Evolutionary conservation across 129 eudicot genomes (phyloP).

Genomic region (Lonicera japonica): DNA sequence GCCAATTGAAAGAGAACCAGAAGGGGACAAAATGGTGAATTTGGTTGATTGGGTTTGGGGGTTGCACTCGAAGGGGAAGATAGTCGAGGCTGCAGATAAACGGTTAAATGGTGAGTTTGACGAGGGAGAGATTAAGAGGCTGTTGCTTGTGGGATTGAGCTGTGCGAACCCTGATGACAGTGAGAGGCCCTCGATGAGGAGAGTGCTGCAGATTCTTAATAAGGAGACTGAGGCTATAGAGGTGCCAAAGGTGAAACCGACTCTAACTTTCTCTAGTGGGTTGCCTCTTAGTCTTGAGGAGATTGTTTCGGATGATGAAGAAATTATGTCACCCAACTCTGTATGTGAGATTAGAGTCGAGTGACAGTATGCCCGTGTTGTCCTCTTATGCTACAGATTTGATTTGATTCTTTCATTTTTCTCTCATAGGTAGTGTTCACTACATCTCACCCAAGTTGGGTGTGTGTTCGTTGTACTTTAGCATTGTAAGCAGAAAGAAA

Average conservation of each 20-base stretch:
- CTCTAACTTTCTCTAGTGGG: constrained; percentile 47
- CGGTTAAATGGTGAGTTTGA: constrained; percentile 43
- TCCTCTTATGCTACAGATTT: neutral
- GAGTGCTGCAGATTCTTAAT: constrained; percentile 69
- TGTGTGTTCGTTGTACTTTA: neutral
- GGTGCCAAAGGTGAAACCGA: constrained; percentile 63
- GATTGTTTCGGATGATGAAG: constrained; percentile 52
- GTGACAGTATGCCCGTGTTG: neutral
- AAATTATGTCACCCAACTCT: neutral
- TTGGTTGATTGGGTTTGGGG: constrained; percentile 92
- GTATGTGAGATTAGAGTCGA: constrained; percentile 30
- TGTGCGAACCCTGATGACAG: constrained; percentile 72
- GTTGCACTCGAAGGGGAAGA: constrained; percentile 45
- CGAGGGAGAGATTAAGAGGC: constrained; percentile 43
- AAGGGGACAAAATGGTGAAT: constrained; percentile 42
- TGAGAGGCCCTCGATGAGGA: constrained; percentile 80
- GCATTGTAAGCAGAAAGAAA: neutral
- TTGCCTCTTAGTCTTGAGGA: constrained; percentile 52
- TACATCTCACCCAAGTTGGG: no score
- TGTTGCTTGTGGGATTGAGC: constrained; percentile 64
- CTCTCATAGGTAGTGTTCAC: neutral
- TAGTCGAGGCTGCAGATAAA: constrained; percentile 55
- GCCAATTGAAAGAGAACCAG: constrained; percentile 56
- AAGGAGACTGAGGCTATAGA: constrained; percentile 38
- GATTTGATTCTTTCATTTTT: constrained; percentile 18